Evolutionary conservation across 441 rosid genomes (phyloP).

Genomic region (Gossypium trilobum): DNA sequence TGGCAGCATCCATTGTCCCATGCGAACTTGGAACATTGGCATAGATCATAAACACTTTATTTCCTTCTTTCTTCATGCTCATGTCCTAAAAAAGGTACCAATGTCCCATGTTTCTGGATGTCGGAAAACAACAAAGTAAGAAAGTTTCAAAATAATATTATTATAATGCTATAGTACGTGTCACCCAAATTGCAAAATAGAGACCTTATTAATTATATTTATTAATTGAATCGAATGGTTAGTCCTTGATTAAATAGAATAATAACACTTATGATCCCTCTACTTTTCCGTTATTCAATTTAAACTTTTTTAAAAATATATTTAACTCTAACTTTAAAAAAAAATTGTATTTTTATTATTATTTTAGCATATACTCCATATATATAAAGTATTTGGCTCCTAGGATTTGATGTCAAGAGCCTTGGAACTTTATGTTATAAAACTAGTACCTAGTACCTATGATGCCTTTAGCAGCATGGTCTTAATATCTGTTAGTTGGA

Average conservation of each 20-base stretch:
- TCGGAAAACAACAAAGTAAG: background rate
- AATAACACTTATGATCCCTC: too few species aligned
- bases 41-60: background rate
- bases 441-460: background rate
- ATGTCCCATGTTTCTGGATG: slow-evolving; percentile 13
- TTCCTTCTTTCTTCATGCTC: background rate
- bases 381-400: background rate
- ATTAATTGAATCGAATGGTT: background rate
- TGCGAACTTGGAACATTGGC: slow-evolving; percentile 7
- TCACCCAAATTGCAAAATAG: background rate
- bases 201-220: background rate
- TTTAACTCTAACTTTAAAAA: too few species aligned
- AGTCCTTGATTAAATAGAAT: too few species aligned
- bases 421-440: background rate
- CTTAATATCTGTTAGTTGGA: background rate
- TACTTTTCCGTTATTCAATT: too few species aligned
- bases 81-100: background rate
- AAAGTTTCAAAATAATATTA: background rate
- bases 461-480: background rate
- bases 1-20: slow-evolving; percentile 1
- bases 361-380: too few species aligned
- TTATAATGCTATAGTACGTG: background rate
- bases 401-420: slow-evolving; percentile 1
- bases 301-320: too few species aligned
- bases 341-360: too few species aligned